Percentiles rank a stretch among this genome's conserved stretches.
Conservation (phyloP, 495 filamentous ascomycete genomes). For the Durotheca rogersii region DNA sequence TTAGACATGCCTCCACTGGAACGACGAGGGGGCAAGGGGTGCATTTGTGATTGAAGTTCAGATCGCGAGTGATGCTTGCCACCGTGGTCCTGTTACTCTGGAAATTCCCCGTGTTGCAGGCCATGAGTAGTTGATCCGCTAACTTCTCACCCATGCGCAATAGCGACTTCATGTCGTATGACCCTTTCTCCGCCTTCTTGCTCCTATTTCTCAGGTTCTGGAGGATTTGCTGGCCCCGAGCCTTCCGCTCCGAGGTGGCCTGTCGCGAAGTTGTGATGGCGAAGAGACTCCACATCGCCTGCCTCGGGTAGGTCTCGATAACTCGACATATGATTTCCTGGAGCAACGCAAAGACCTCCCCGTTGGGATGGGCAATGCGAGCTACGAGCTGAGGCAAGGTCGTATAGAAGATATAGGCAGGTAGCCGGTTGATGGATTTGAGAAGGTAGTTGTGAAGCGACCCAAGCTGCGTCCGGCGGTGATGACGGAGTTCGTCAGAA, state of each 20-base stretch:
- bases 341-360: conserved; percentile 70
- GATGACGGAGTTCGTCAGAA: conserved; percentile 58
- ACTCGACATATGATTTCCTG: conserved; percentile 79
- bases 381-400: conserved; percentile 90
- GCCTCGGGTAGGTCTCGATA: conserved; percentile 75
- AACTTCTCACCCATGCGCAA: conserved; percentile 78
- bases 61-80: conserved; percentile 69
- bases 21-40: conserved; percentile 84
- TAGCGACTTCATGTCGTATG: conserved; percentile 62
- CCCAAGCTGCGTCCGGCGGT: conserved; percentile 64
- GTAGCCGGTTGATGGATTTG: conserved; percentile 72
- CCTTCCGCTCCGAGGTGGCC: conserved; percentile 50
- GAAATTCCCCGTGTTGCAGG: conserved; percentile 76
- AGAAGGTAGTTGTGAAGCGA: conserved; percentile 68
- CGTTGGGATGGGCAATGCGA: conserved; percentile 82
- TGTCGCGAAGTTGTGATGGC: conserved; percentile 64
- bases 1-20: conserved; percentile 81
- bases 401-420: conserved; percentile 89
- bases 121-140: conserved; percentile 75
- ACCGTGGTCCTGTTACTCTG: conserved; percentile 60
- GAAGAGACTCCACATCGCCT: conserved; percentile 90
- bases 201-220: conserved; percentile 39
- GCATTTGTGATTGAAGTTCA: conserved; percentile 80
- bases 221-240: conserved; percentile 54
- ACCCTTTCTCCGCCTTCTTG: conserved; percentile 39